Percentiles rank a stretch among this genome's conserved stretches.
Conservation (phyloP, 2,329 filamentous ascomycete species). For the Alternaria infectoria region DNA sequence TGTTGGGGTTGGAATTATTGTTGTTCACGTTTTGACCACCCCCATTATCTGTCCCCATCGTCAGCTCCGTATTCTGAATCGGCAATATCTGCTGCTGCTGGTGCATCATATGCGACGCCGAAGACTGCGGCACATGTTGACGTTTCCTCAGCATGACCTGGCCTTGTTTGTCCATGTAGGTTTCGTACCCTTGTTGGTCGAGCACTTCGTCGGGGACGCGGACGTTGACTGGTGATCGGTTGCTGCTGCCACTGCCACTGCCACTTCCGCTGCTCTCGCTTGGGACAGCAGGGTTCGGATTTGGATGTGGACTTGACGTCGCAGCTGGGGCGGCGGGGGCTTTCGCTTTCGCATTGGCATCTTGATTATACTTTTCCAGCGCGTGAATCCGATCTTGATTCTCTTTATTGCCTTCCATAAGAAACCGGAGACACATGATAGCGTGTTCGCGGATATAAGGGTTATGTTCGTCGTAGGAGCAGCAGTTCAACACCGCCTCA, state of each 20-base stretch:
- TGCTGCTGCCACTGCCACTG: not conserved
- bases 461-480: constrained; percentile 89
- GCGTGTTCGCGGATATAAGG: constrained; percentile 88
- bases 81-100: not conserved
- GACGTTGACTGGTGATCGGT: constrained; percentile 34
- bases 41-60: constrained; percentile 11
- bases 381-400: constrained; percentile 75
- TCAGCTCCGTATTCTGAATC: constrained; percentile 8
- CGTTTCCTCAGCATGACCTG: constrained; percentile 56
- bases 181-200: constrained; percentile 58
- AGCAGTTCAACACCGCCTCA: constrained; percentile 86
- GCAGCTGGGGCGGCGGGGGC: constrained; percentile 6
- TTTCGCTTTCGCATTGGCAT: constrained; percentile 19
- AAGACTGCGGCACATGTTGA: constrained; percentile 28
- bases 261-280: not conserved
- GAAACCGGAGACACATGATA: constrained; percentile 58
- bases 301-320: not conserved
- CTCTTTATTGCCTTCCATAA: constrained; percentile 75
- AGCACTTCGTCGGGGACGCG: constrained; percentile 56
- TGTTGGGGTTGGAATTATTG: no score
- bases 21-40: not conserved
- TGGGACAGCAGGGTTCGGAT: not conserved
- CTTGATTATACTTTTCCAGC: constrained; percentile 52
- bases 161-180: constrained; percentile 57
- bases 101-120: no score